These are phyloP conservation scores for Solanum hybrid DNA, from an alignment of 305 asterid genomes.

Conservation along the genomic window DNA sequence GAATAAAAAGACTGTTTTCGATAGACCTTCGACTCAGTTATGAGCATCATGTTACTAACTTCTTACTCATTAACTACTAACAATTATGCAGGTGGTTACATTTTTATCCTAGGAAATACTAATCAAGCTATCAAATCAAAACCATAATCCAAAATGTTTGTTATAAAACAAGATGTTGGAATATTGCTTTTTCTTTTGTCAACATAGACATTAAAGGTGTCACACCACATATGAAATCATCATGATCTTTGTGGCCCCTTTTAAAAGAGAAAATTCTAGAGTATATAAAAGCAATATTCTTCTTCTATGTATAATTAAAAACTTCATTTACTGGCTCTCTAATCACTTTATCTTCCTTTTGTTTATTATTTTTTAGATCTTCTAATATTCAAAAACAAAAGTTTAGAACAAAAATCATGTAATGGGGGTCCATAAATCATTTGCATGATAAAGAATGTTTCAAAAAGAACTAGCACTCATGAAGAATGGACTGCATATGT, in stretches of 20 bases:
- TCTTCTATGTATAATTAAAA: background rate
- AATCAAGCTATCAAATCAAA: background rate
- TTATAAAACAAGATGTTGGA: background rate
- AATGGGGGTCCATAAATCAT: background rate
- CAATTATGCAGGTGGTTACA: background rate
- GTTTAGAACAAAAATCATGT: background rate
- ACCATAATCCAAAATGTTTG: background rate
- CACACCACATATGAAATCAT: background rate
- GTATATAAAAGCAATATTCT: background rate
- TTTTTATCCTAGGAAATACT: background rate
- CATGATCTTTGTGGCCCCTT: background rate
- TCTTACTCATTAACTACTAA: background rate
- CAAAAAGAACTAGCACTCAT: background rate
- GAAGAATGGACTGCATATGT: background rate
- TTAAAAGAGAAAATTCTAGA: background rate
- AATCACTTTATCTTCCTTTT: background rate
- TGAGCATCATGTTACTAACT: background rate
- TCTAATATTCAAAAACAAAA: background rate
- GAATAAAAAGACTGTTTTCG: accelerated
- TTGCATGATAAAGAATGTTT: background rate
- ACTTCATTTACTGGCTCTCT: background rate
- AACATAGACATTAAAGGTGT: background rate
- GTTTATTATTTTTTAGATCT: background rate
- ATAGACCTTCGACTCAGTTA: background rate
- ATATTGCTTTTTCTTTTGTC: background rate